These are phyloP conservation scores for Dictyostelium purpureum DNA, from an alignment of 78 protist species.

Conservation along the genomic window DNA sequence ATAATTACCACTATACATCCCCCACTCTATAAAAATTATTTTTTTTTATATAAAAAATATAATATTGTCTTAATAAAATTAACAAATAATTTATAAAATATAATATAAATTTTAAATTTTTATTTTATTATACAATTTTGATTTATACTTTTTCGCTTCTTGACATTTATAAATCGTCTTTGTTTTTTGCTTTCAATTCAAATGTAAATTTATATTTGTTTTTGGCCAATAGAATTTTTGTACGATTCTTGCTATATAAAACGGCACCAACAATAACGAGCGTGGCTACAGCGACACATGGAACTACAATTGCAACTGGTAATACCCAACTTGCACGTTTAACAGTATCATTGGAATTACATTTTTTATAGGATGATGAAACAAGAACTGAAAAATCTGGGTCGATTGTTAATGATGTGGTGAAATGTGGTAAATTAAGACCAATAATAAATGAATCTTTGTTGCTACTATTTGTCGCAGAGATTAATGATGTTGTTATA, in stretches of 20 bases:
- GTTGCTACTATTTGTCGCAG: no score
- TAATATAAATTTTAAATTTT: no score
- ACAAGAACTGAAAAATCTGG: conserved; percentile 35
- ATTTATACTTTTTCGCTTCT: no score
- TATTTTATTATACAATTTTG: no score
- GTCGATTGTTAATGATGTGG: neutral
- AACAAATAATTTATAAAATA: no score
- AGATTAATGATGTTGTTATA: neutral
- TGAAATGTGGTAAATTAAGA: conserved; percentile 5
- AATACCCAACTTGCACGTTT: neutral
- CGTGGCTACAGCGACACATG: neutral
- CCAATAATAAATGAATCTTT: neutral
- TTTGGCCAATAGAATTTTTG: neutral
- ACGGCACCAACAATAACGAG: neutral
- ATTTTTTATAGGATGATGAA: neutral
- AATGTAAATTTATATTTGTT: neutral
- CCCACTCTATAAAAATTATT: no score
- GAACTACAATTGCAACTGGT: neutral
- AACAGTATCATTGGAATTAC: neutral
- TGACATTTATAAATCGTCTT: no score
- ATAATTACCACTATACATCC: no score
- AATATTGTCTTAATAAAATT: no score
- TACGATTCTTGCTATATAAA: neutral
- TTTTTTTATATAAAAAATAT: no score
- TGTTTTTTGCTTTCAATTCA: no score